phyloP scores from a whole-genome alignment of 2,329 filamentous ascomycete species.

The Colletotrichum falcatum region DNA sequence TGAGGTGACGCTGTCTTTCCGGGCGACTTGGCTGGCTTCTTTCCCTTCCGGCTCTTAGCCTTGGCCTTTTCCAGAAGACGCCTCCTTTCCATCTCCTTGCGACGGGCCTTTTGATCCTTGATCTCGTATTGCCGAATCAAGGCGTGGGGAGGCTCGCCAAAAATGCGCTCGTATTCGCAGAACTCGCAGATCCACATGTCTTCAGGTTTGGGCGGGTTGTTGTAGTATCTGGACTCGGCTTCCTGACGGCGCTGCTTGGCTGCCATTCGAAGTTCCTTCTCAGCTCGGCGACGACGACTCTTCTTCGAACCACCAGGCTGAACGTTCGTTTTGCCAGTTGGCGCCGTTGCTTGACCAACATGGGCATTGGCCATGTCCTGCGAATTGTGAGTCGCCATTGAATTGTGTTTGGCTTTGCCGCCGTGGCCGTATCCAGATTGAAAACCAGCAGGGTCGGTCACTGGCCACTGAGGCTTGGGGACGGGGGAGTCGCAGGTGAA shows the following conservation, averaged over 20 bases:
- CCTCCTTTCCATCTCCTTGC: conserved; percentile 86
- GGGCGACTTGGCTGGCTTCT: conserved; percentile 80
- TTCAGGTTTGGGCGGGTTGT: conserved; percentile 75
- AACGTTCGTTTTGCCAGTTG: conserved; percentile 53
- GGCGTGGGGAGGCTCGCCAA: conserved; percentile 85
- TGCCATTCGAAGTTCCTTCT: conserved; percentile 79
- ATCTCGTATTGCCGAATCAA: conserved; percentile 94
- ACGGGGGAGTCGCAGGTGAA: conserved; percentile 96
- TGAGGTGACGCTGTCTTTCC: conserved; percentile 53
- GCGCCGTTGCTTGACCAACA: not conserved
- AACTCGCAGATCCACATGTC: conserved; percentile 98
- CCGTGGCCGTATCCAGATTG: conserved; percentile 48
- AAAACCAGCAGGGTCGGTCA: conserved; percentile 53
- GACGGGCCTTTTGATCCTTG: conserved; percentile 88
- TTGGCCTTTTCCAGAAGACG: conserved; percentile 92
- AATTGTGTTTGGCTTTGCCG: conserved; percentile 43
- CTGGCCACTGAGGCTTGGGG: conserved; percentile 81
- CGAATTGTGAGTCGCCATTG: conserved; percentile 41
- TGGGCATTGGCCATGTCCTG: conserved; percentile 11
- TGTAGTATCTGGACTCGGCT: conserved; percentile 81
- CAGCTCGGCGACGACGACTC: conserved; percentile 74
- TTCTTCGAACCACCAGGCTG: conserved; percentile 62
- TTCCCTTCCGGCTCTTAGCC: conserved; percentile 90
- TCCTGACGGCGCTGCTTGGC: conserved; percentile 82
- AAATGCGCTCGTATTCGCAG: conserved; percentile 97